Evolutionary conservation across 306 rosid species (phyloP).

Genomic region (Inga leiocalycina): DNA sequence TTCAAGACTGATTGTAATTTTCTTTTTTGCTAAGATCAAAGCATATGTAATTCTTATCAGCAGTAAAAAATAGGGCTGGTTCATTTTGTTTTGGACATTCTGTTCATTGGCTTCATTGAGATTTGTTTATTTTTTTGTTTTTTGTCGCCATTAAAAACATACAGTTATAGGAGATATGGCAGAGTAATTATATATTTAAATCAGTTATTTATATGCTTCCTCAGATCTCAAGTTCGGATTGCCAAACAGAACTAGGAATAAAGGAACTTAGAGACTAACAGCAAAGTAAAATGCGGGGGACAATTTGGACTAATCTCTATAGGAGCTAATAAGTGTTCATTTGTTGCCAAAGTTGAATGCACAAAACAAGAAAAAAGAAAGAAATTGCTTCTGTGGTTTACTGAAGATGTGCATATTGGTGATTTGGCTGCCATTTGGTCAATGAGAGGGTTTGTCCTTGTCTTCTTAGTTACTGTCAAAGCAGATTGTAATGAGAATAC

Average conservation of each 20-base stretch:
- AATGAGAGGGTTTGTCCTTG: neutral
- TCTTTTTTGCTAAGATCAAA: constrained; percentile 15
- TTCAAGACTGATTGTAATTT: constrained; percentile 17
- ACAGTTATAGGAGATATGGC: constrained; percentile 5
- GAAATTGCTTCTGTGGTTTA: neutral
- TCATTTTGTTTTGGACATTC: constrained; percentile 17
- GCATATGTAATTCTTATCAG: neutral
- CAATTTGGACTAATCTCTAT: neutral
- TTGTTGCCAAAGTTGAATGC: neutral
- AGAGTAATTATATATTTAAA: neutral
- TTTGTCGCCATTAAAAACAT: neutral
- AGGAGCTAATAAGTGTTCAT: neutral
- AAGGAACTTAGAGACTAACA: neutral
- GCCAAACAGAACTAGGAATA: neutral
- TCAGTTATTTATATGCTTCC: constrained; percentile 8
- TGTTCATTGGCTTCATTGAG: neutral
- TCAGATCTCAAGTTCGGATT: neutral
- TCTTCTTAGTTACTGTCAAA: neutral
- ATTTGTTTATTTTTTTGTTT: neutral
- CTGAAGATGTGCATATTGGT: neutral
- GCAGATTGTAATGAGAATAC: constrained; percentile 2
- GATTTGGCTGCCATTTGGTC: constrained; percentile 10
- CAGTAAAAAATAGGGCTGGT: neutral
- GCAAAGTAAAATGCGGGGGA: neutral
- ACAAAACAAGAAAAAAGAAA: neutral